A percentile compares a stretch with the other conserved stretches of the same genome.
phyloP scores from a whole-genome alignment of 2,329 filamentous ascomycete species.

The Teratosphaeria nubilosa region DNA sequence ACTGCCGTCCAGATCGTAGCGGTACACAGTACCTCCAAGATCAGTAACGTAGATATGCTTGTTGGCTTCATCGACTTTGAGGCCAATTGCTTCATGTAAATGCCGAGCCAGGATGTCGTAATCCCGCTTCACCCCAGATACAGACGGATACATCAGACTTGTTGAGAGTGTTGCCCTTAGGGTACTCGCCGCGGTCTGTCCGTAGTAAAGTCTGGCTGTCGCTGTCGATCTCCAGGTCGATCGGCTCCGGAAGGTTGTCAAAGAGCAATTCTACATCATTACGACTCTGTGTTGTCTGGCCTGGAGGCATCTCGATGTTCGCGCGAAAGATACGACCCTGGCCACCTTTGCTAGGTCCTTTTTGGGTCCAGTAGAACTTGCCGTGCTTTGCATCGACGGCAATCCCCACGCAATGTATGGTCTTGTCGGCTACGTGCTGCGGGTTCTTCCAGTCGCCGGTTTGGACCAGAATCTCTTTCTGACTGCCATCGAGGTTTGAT shows the following conservation, averaged over 20 bases:
- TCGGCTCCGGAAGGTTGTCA: constrained; percentile 42
- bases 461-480: constrained; percentile 31
- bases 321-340: constrained; percentile 46
- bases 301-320: constrained; percentile 27
- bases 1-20: constrained; percentile 1
- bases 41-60: constrained; percentile 32
- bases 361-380: constrained; percentile 52
- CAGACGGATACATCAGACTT: constrained; percentile 10
- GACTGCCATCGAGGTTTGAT: constrained; percentile 26
- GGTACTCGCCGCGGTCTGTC: constrained; percentile 52
- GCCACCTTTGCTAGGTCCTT: constrained; percentile 43
- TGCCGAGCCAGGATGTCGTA: constrained; percentile 20
- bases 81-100: constrained; percentile 39
- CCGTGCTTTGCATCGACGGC: constrained; percentile 30
- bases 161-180: constrained; percentile 46
- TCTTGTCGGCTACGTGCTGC: constrained; percentile 4
- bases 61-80: constrained; percentile 31
- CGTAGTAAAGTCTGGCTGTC: constrained; percentile 42
- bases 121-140: background rate
- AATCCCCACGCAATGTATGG: constrained; percentile 40
- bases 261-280: constrained; percentile 37
- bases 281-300: constrained; percentile 20
- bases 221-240: constrained; percentile 48
- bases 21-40: constrained; percentile 31
- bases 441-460: constrained; percentile 29